phyloP scores from a whole-genome alignment of 352 stramenopile species.

The Phytophthora macrochlamydospora region DNA sequence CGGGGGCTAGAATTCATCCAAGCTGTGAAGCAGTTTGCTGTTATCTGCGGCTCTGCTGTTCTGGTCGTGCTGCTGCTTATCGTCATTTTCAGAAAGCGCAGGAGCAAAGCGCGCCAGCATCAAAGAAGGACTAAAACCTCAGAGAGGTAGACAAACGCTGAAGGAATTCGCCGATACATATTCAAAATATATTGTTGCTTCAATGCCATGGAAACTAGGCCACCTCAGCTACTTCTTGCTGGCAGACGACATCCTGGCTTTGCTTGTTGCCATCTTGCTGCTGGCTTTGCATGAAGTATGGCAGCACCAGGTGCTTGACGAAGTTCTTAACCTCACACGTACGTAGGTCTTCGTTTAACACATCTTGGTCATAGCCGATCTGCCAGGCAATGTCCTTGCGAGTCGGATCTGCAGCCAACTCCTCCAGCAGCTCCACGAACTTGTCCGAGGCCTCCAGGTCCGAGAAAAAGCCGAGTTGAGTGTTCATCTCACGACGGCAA shows the following conservation, averaged over 20 bases:
- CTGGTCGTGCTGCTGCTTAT: constrained; percentile 53
- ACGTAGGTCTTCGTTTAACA: constrained; percentile 70
- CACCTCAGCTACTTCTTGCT: constrained; percentile 30
- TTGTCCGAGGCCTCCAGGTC: constrained; percentile 52
- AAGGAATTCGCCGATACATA: constrained; percentile 1
- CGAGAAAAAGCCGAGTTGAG: constrained; percentile 66
- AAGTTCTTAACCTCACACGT: constrained; percentile 79
- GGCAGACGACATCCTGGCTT: constrained; percentile 15
- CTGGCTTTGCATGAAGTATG: constrained; percentile 45
- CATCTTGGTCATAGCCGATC: constrained; percentile 66
- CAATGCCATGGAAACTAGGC: background rate
- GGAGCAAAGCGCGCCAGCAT: constrained; percentile 26
- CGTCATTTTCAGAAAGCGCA: constrained; percentile 49
- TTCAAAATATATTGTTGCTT: constrained; percentile 25
- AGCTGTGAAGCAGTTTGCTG: constrained; percentile 62
- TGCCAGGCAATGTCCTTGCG: constrained; percentile 67
- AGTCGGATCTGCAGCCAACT: constrained; percentile 53
- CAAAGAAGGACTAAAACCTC: constrained; percentile 38
- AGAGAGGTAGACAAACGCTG: constrained; percentile 4
- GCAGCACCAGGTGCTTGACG: constrained; percentile 71
- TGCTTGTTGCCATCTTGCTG: constrained; percentile 11
- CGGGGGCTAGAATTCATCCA: constrained; percentile 76
- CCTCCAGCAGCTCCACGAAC: constrained; percentile 61
- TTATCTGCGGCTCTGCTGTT: constrained; percentile 51
- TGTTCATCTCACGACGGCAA: constrained; percentile 67